Evolutionary conservation across 148 eudicot species (phyloP), one percentile per base, ranked within the genome.

Genomic region (Rhododendron henanense): DNA sequence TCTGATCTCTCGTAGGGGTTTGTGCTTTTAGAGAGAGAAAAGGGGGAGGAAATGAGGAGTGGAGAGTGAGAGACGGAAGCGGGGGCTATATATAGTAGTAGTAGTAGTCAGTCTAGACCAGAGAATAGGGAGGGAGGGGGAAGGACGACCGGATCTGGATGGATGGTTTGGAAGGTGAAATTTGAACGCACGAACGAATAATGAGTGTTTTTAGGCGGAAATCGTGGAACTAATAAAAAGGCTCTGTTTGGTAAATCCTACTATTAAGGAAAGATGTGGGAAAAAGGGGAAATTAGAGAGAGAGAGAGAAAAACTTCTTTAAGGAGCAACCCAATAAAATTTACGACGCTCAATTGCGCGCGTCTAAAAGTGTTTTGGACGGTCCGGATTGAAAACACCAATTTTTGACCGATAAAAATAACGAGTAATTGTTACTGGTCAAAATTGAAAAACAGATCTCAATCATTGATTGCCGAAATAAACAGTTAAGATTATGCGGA

Each of bases 371-470:
- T 5, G 0, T 41, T 41, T 41, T 6, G 1, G 1, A 0, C 6
- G 1, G 1, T 41, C 0, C 0, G 45, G 6, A 41, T 41, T 41
- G 1, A 5, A 41, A 41, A 41, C 0, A 41, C 0, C 1, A 41
- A 41, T 6, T 6, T 41, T 41, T 41, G 45, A 41, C 1, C 1
- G 7, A 1, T 6, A 41, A 41, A 41, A 41, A 41, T 41, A 31
- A 31, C 0, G 28, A 28, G 28, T 41, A 5, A 41, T 41, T 41
- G 45, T 41, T 6, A 41, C 45, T 0, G 7, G 6, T 41, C 1
- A 41, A 41, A 41, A 41, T 41, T 41, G 45, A 6, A 6, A 41
- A 41, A 6, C 8, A 41, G 1, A 41, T 41, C 7, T 41, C 1
- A 6, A 41, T 5, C 1, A 41, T 41, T 5, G 0, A 41, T 41